Evolutionary conservation across 2,329 filamentous ascomycete genomes (phyloP), one percentile per base, ranked within the genome.

Genomic region (Cladosporium phlei): DNA sequence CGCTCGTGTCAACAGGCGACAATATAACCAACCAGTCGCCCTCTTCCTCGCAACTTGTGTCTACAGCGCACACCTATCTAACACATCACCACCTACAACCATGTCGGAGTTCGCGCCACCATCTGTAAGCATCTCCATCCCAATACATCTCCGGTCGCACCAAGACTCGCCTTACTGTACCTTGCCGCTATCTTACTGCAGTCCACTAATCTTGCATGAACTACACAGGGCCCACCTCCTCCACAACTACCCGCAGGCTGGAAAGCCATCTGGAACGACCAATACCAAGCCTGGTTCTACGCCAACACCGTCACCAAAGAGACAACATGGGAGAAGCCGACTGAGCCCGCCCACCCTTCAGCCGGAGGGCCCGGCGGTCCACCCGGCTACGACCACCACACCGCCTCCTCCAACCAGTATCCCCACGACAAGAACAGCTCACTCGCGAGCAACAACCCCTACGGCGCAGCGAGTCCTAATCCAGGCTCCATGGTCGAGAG

Each of bases 251-350:
- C 87, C 2, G 84, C 86, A 59, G 89, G 89, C 58, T 96, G 88
- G 86, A 82, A 86, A 61, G 85, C 84, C 9, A 79, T 88, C 54
- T 95, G 83, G 79, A 93, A 95, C 66, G 81, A 85, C 0, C 82
- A 93, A 61, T 95, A 95, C 72, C 84, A 84, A 60, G 85, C 93
- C 77, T 95, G 87, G 83, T 95, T 93, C 78, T 96, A 86, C 71
- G 86, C 95, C 51, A 93, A 96, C 71, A 79, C 86, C 51, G 79
- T 83, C 67, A 95, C 89, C 54, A 93, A 93, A 61, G 77, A 85
- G 63, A 95, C 90, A 4, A 86, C 91, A 76, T 96, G 90, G 90
- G 86, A 95, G 4, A 84, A 80, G 56, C 89, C 89, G 14, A 87
- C 82, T 28, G 76, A 76, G 44, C 83, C 86, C 33, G 80, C 81